Evolutionary conservation across 192 early-diverging fungal genomes (phyloP), one percentile per base, ranked within the genome.

Genomic region (Phlyctochytrium planicorne): DNA sequence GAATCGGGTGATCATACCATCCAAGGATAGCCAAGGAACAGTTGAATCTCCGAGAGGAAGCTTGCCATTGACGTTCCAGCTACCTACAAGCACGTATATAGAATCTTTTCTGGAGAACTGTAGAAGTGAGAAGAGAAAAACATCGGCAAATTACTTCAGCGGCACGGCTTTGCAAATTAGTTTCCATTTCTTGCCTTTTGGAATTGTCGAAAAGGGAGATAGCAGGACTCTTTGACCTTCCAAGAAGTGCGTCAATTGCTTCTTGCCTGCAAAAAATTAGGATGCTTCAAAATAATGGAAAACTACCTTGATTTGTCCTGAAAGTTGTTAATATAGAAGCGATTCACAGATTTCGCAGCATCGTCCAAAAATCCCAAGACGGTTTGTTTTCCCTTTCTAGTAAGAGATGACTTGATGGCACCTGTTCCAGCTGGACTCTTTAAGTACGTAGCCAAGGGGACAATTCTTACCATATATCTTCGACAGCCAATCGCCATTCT

Each of bases 281-380:
- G 20, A 20, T 20, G 20, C 10, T 47, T 20, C 20, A 6, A 47
- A 30, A 0, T 3, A 23, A 37, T 17, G 23, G 47, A 2, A 40
- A 63, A 0, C 0, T 30, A 72, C 74, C 69, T 78, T 24, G 84
- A 84, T 65, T 93, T 94, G 80, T 99, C 98, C 69, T 93, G 89
- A 65, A 99, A 94, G 65, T 93, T 97, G 77, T 94, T 95, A 72
- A 96, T 94, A 71, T 92, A 90, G 67, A 99, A 91, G 12, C 98
- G 84, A 68, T 92, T 94, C 52, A 94, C 86, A 23, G 93, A 93
- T 65, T 96, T 97, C 2, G 91, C 89, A 17, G 96, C 94, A 73
- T 98, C 96, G 65, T 93, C 91, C 27, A 99, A 59, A 40, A 95
- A 86, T 34, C 91, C 79, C 35, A 85, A 74, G 59, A 93, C 75